phyloP scores from a whole-genome alignment of 2,329 filamentous ascomycete species.

The Phyllosticta citrichinensis region DNA sequence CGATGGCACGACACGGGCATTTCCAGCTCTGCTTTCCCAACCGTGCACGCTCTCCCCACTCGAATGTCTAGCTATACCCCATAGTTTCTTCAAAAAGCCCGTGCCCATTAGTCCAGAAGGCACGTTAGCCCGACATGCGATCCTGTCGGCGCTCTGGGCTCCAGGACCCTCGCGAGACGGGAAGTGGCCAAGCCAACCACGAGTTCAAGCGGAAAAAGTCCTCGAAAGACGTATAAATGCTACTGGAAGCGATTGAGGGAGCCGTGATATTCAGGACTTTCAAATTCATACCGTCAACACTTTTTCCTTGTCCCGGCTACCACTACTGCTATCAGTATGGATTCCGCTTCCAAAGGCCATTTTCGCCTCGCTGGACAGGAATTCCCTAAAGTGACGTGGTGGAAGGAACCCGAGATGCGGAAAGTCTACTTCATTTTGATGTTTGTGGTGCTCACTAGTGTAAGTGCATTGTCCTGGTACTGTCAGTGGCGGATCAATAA shows the following conservation, averaged over 20 bases:
- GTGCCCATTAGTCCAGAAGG: not conserved
- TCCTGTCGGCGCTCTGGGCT: not conserved
- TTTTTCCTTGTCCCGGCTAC: not conserved
- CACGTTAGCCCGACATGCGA: not conserved
- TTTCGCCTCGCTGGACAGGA: slow-evolving; percentile 22
- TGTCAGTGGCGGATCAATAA: not conserved
- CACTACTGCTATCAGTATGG: slow-evolving; percentile 15
- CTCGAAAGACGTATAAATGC: not conserved
- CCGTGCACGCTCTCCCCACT: not conserved
- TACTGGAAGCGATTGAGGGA: too few relatives aligned
- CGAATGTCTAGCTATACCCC: not conserved
- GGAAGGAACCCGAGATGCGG: slow-evolving; percentile 19
- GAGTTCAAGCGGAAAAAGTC: not conserved
- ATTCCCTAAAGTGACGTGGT: slow-evolving; percentile 23
- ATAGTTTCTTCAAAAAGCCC: not conserved
- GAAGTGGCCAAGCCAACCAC: not conserved
- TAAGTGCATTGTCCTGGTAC: not conserved
- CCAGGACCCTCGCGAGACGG: not conserved
- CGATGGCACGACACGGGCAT: not conserved
- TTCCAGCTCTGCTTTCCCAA: not conserved
- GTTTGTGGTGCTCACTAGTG: slow-evolving; percentile 20
- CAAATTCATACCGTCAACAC: not conserved
- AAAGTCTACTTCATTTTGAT: slow-evolving; percentile 23
- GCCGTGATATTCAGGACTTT: not conserved
- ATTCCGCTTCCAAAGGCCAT: slow-evolving; percentile 22